Evolutionary conservation across 1,284 basidiomycete genomes (phyloP), one percentile per base, ranked within the genome.

Genomic region (Leccinum griseonigrum): DNA sequence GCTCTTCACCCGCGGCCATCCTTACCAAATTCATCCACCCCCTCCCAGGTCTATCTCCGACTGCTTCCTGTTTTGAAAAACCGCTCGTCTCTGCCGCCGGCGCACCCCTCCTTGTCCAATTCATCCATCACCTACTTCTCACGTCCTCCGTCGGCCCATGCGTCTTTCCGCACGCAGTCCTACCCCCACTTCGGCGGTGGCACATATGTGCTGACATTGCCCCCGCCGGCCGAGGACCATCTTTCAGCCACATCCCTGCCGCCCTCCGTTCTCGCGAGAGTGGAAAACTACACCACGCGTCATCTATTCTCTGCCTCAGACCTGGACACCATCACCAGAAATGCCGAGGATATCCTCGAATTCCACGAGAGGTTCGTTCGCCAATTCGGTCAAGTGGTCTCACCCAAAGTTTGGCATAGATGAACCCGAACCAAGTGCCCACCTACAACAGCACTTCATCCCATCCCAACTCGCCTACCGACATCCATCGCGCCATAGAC

Each of bases 331-430:
- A 73, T 95, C 60, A 83, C 84, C 29, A 83, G 93, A 54, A 95
- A 95, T 75, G 85, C 88, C 1, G 82, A 83, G 59, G 84, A 89
- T 10, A 79, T 96, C n/a, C 80, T 95, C 58, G 78, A 80, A 31
- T 78, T 94, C 36, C 94, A 95, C 67, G 86, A 91, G 68, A 78
- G 80, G 18, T 86, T 95, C 56, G 82, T 92, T 29, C 76, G 78
- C 36, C 83, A 86, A 60, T 79, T 92, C 57, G 79, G 80, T 60
- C 76, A 77, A n/a, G 82, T 83, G 48, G 77, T 90, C 43, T 69
- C 83, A 36, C 81, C 83, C 9, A 26, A 26, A 26, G 22, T 75
- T 84, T 7, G 86, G 85, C 10, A 77, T 84, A 62, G 3, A 74
- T 82, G 71, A 56, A 18, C 36, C 72, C 77, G n/a, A 52, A 54